These are phyloP conservation scores for Sugiyamaella marilandica DNA, from an alignment of 805 yeast genomes.

Conservation along the genomic window DNA sequence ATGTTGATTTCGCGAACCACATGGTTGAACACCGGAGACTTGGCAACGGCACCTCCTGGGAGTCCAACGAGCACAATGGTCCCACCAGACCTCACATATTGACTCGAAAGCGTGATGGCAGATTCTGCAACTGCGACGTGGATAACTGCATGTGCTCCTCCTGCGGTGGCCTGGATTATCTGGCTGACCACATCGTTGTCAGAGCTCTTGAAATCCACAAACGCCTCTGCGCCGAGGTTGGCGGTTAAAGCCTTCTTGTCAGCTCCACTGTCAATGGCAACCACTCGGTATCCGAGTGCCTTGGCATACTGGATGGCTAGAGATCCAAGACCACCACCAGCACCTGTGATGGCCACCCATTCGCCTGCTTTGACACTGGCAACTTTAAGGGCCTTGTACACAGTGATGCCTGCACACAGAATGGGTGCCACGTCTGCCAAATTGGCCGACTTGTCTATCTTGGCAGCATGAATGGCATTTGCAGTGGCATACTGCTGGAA, in stretches of 20 bases:
- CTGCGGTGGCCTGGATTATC: constrained; percentile 53
- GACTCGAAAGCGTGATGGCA: constrained; percentile 59
- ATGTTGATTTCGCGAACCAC: constrained; percentile 70
- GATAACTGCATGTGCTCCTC: constrained; percentile 74
- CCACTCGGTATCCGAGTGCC: constrained; percentile 70
- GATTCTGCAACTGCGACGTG: constrained; percentile 69
- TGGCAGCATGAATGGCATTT: constrained; percentile 82
- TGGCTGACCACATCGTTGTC: constrained; percentile 49
- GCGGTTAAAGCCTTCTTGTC: constrained; percentile 53
- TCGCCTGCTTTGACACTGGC: constrained; percentile 65
- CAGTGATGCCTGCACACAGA: constrained; percentile 88
- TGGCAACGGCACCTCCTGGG: constrained; percentile 73
- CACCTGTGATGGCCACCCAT: constrained; percentile 75
- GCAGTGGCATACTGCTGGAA: constrained; percentile 90
- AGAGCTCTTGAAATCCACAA: constrained; percentile 53
- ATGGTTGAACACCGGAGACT: constrained; percentile 64
- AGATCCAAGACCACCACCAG: constrained; percentile 77
- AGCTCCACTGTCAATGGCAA: constrained; percentile 68
- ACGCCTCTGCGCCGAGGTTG: constrained; percentile 62
- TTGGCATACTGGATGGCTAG: constrained; percentile 69
- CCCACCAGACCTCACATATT: constrained; percentile 61
- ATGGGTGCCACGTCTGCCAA: constrained; percentile 75
- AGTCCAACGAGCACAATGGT: constrained; percentile 70
- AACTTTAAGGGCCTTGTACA: constrained; percentile 83
- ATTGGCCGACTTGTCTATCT: constrained; percentile 68